These are phyloP conservation scores for Cercospora sojina DNA, from an alignment of 2,329 filamentous ascomycete genomes.

Conservation along the genomic window DNA sequence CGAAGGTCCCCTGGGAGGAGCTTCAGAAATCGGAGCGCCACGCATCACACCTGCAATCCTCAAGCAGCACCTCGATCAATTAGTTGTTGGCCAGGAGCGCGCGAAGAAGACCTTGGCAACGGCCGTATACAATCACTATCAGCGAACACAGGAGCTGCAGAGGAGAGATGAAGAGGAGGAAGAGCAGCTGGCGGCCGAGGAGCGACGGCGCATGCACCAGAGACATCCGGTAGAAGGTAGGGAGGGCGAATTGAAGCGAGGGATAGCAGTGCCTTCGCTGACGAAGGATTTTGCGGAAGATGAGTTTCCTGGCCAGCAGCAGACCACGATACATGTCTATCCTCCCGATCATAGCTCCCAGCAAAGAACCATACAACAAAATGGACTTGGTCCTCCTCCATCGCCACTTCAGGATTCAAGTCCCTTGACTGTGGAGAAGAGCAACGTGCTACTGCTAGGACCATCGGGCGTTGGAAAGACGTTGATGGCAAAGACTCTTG, in stretches of 20 bases:
- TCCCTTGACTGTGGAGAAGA: constrained; percentile 83
- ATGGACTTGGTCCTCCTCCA: constrained; percentile 32
- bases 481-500: constrained; percentile 88
- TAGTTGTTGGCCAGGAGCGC: constrained; percentile 91
- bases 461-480: constrained; percentile 97
- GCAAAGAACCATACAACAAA: constrained; percentile 20
- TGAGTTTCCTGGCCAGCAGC: constrained; percentile 62
- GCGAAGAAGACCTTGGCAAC: constrained; percentile 92
- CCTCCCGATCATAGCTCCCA: constrained; percentile 18
- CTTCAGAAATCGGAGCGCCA: constrained; percentile 57
- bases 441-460: constrained; percentile 85
- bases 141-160: constrained; percentile 74
- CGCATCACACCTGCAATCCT: constrained; percentile 64
- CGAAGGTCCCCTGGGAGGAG: constrained; percentile 61
- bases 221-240: constrained; percentile 74
- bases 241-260: constrained; percentile 35
- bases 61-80: constrained; percentile 90
- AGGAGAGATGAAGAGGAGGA: constrained; percentile 77
- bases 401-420: constrained; percentile 53
- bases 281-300: constrained; percentile 46
- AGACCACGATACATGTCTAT: constrained; percentile 44
- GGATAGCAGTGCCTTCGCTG: constrained; percentile 38
- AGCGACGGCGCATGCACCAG: constrained; percentile 63
- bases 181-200: constrained; percentile 68
- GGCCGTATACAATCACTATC: constrained; percentile 95